Conservation (phyloP, 2,329 filamentous ascomycete species). For the Huntiella abstrusa region DNA sequence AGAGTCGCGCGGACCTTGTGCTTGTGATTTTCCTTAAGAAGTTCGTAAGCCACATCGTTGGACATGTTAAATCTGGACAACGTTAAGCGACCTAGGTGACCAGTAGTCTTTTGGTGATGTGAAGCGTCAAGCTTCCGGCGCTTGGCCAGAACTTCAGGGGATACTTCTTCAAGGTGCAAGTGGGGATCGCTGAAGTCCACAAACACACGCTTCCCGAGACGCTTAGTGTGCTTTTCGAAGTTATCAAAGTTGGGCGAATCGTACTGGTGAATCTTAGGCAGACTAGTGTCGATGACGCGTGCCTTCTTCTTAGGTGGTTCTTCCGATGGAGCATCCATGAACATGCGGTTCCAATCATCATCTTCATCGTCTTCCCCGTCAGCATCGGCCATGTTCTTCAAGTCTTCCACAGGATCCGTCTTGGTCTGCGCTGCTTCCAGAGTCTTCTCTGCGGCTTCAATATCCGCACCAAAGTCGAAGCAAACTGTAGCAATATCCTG, state of each 20-base stretch:
- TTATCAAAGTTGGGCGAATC: slow-evolving; percentile 60
- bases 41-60: slow-evolving; percentile 89
- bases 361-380: slow-evolving; percentile 23
- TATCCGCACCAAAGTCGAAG: slow-evolving; percentile 13
- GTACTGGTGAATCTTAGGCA: slow-evolving; percentile 39
- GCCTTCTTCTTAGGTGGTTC: slow-evolving; percentile 44
- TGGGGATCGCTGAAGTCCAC: slow-evolving; percentile 79
- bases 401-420: slow-evolving; percentile 9
- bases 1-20: slow-evolving; percentile 88
- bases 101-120: slow-evolving; percentile 47
- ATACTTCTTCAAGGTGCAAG: slow-evolving; percentile 63
- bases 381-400: not conserved
- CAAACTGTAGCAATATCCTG: slow-evolving; percentile 73
- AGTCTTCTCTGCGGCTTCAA: slow-evolving; percentile 12
- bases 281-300: slow-evolving; percentile 39
- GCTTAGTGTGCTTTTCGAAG: slow-evolving; percentile 53
- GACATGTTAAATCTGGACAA: slow-evolving; percentile 82
- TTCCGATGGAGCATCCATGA: slow-evolving; percentile 29
- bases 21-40: slow-evolving; percentile 90
- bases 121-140: slow-evolving; percentile 36
- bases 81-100: slow-evolving; percentile 53
- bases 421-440: slow-evolving; percentile 5
- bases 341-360: slow-evolving; percentile 46
- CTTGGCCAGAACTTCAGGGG: slow-evolving; percentile 43
- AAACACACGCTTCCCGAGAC: slow-evolving; percentile 57